phyloP scores from a whole-genome alignment of 169 alveolate genomes.

The Cryptosporidium tyzzeri region DNA sequence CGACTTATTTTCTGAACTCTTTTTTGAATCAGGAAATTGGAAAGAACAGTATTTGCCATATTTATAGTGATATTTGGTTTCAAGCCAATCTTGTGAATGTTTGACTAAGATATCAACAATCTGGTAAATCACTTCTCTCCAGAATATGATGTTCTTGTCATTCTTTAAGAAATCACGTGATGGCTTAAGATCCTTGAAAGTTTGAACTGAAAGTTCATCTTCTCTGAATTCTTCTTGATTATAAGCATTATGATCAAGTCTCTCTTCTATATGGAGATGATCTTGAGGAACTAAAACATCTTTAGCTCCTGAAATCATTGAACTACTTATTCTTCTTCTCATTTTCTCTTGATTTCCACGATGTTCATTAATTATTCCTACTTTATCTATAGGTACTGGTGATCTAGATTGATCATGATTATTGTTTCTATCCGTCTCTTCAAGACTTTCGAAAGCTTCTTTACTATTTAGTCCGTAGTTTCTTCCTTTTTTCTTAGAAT shows the following conservation, averaged over 20 bases:
- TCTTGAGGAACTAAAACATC: not conserved
- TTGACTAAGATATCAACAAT: conserved; percentile 1
- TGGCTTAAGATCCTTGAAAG: not conserved
- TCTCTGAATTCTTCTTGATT: not conserved
- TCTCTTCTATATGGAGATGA: not conserved
- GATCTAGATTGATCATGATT: not conserved
- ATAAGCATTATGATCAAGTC: not conserved
- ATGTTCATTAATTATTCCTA: not conserved
- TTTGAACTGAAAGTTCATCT: not conserved
- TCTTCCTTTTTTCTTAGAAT: not conserved
- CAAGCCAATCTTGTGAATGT: conserved; percentile 16
- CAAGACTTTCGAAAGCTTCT: not conserved
- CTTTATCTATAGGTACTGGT: not conserved
- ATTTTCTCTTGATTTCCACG: not conserved
- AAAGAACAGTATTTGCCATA: too few species aligned
- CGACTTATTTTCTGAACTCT: too few species aligned
- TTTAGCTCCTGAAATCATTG: not conserved
- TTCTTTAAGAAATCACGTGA: conserved; percentile 5
- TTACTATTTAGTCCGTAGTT: not conserved
- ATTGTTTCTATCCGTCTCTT: not conserved
- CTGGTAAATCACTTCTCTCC: conserved; percentile 59
- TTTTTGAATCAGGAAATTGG: too few species aligned
- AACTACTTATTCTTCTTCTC: conserved; percentile 22
- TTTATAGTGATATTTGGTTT: not conserved
- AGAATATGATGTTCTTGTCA: conserved; percentile 26